A percentile compares a stretch with the other conserved stretches of the same genome.
Evolutionary conservation across 1,284 basidiomycete species (phyloP).

Genomic region (Melampsora abietis-canadensis): DNA sequence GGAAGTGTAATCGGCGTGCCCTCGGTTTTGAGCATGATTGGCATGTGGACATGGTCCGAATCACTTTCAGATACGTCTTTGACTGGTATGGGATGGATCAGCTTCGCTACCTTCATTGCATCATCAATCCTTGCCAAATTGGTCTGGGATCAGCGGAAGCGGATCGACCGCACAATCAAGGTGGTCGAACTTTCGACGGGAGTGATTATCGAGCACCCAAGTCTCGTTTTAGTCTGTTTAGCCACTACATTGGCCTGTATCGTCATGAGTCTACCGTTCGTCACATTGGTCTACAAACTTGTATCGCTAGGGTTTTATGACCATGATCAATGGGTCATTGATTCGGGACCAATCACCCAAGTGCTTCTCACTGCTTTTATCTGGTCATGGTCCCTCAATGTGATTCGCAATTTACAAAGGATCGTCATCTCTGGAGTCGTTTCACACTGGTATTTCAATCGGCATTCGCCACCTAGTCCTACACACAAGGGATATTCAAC

Average conservation of each 20-base stretch:
- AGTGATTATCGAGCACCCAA: slow-evolving; percentile 32
- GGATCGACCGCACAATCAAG: slow-evolving; percentile 29
- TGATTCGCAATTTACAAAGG: slow-evolving; percentile 26
- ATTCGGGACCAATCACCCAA: slow-evolving; percentile 6
- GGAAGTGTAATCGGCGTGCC: slow-evolving; percentile 29
- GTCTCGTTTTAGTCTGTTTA: slow-evolving; percentile 31
- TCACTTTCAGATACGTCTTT: slow-evolving; percentile 21
- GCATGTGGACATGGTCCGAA: slow-evolving; percentile 35
- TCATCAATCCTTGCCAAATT: slow-evolving; percentile 4
- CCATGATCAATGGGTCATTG: slow-evolving; percentile 20
- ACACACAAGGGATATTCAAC: slow-evolving; percentile 18
- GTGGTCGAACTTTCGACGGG: slow-evolving; percentile 21
- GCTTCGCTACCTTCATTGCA: slow-evolving; percentile 9
- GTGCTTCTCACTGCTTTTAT: slow-evolving; percentile 27
- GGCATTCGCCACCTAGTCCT: slow-evolving; percentile 23
- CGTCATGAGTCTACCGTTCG: slow-evolving; percentile 27
- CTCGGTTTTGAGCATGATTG: slow-evolving; percentile 23
- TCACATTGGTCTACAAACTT: slow-evolving; percentile 17
- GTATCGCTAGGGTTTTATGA: slow-evolving; percentile 4
- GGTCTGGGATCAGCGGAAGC: slow-evolving; percentile 21
- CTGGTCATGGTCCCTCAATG: slow-evolving; percentile 41
- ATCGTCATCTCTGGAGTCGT: slow-evolving; percentile 39
- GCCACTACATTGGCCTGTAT: slow-evolving; percentile 29
- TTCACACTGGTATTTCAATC: slow-evolving; percentile 43
- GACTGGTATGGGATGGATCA: slow-evolving; percentile 27